phyloP scores from a whole-genome alignment of 129 eudicot species.

The Tanacetum coccineum region DNA sequence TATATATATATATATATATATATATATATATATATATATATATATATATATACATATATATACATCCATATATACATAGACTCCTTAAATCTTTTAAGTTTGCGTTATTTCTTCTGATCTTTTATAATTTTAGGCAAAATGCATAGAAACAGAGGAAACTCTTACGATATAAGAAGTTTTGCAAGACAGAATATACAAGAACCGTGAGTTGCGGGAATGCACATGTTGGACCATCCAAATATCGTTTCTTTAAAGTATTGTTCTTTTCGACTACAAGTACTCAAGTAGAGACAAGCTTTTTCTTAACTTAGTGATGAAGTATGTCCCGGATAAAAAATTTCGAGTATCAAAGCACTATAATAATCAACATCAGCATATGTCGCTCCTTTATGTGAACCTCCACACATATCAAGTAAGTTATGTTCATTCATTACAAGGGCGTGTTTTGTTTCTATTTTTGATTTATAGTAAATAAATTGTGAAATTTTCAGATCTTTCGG shows the following conservation, averaged over 20 bases:
- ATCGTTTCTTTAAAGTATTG: slow-evolving; percentile 79
- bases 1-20: too few relatives aligned
- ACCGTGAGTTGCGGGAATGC: slow-evolving; percentile 90
- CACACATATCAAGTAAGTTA: too few relatives aligned
- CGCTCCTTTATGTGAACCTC: too few relatives aligned
- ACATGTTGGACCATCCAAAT: slow-evolving; percentile 82
- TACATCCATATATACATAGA: too few relatives aligned
- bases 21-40: too few relatives aligned
- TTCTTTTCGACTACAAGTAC: slow-evolving; percentile 84
- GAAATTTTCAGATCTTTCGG: too few relatives aligned
- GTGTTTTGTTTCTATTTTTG: too few relatives aligned
- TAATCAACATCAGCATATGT: slow-evolving; percentile 57
- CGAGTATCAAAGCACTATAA: slow-evolving; percentile 69
- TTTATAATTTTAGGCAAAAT: slow-evolving; percentile 62
- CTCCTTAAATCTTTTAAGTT: background rate
- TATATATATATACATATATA: too few relatives aligned
- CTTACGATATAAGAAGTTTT: slow-evolving; percentile 88
- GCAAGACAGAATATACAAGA: slow-evolving; percentile 88
- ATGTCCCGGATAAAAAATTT: slow-evolving; percentile 74
- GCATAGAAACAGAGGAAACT: slow-evolving; percentile 85
- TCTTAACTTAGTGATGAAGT: too few relatives aligned
- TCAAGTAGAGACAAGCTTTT: slow-evolving; percentile 73
- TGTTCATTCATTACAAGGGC: too few relatives aligned
- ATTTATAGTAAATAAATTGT: too few relatives aligned
- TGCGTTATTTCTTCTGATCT: background rate